Conservation (phyloP, 2,329 filamentous ascomycete species). For the Colletotrichum sansevieriae region DNA sequence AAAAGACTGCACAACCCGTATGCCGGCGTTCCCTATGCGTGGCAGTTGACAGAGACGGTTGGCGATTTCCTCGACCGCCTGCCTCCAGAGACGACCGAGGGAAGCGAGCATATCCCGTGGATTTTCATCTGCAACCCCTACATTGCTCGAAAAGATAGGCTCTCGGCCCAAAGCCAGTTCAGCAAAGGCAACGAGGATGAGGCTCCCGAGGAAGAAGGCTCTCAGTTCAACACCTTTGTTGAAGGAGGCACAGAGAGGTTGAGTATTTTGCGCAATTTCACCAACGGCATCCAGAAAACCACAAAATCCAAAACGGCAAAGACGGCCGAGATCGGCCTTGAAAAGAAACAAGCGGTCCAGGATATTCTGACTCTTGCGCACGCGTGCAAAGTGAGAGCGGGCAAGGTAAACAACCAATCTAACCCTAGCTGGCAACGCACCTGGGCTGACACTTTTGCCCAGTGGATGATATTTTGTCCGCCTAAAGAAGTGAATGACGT, state of each 20-base stretch:
- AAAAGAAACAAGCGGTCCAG: constrained; percentile 61
- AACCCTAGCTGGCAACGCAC: neutral
- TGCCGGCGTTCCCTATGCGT: constrained; percentile 65
- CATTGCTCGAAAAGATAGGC: constrained; percentile 53
- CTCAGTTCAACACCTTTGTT: constrained; percentile 63
- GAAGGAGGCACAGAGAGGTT: constrained; percentile 66
- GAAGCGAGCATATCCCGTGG: constrained; percentile 67
- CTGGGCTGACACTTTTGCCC: constrained; percentile 6
- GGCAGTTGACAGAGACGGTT: constrained; percentile 74
- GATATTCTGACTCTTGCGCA: constrained; percentile 74
- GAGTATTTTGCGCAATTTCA: constrained; percentile 60
- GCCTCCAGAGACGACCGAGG: constrained; percentile 73
- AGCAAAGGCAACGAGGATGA: constrained; percentile 63
- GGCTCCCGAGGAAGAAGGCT: constrained; percentile 59
- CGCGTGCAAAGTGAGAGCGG: constrained; percentile 68
- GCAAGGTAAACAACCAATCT: constrained; percentile 67
- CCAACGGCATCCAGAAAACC: constrained; percentile 59
- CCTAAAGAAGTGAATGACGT: constrained; percentile 67
- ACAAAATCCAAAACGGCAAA: constrained; percentile 53
- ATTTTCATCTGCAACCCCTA: constrained; percentile 80
- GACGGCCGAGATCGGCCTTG: constrained; percentile 62
- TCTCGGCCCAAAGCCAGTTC: constrained; percentile 50
- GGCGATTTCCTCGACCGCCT: constrained; percentile 76
- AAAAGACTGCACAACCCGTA: constrained; percentile 69
- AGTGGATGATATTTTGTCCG: constrained; percentile 82